Percentiles rank a stretch among this genome's conserved stretches.
Conservation (phyloP, 2,329 filamentous ascomycete genomes). For the Gliomastix tumulicola region DNA sequence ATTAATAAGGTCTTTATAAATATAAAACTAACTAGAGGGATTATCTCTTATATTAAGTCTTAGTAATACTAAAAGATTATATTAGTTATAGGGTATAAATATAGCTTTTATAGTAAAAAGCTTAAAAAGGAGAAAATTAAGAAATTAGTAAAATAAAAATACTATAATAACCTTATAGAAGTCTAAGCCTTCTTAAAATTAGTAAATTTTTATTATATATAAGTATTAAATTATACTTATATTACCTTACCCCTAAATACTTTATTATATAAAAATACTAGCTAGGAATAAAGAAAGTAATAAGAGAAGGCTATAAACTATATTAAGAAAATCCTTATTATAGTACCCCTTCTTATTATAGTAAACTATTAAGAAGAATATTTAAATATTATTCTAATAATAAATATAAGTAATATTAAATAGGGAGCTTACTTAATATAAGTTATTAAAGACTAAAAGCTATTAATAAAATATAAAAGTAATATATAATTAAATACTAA, state of each 20-base stretch:
- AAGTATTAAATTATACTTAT: background rate
- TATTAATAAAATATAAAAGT: too few species aligned
- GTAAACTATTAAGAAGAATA: background rate
- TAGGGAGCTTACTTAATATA: too few species aligned
- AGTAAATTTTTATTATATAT: background rate
- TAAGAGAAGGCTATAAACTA: background rate
- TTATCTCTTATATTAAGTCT: too few species aligned
- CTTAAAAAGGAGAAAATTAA: background rate
- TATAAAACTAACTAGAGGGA: too few species aligned
- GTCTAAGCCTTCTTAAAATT: background rate
- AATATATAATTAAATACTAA: background rate
- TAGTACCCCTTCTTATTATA: background rate
- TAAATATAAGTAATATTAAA: too few species aligned
- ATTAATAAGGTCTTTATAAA: too few species aligned
- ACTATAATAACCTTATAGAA: background rate
- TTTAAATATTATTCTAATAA: too few species aligned
- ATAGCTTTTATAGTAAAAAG: background rate
- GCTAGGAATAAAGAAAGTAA: background rate
- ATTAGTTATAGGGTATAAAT: too few species aligned
- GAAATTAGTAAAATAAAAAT: background rate
- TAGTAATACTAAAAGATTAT: background rate
- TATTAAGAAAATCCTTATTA: background rate
- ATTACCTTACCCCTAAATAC: background rate
- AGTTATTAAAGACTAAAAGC: too few species aligned
- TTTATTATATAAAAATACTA: background rate